A percentile compares a stretch with the other conserved stretches of the same genome.
Conservation (phyloP, 73 alveolate species). For the Urostyla sp. region DNA sequence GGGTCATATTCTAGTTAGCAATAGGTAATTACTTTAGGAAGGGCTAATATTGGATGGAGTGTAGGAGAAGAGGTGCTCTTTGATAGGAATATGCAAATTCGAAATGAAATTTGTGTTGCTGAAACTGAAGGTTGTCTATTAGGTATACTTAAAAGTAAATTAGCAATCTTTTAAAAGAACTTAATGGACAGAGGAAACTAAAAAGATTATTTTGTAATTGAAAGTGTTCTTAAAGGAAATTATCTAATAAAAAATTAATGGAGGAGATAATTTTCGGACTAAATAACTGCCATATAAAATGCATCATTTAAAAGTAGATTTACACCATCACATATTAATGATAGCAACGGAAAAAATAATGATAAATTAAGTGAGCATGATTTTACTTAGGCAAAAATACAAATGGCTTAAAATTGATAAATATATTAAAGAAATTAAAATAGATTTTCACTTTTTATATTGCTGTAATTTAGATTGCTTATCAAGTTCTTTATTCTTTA, state of each 20-base stretch:
- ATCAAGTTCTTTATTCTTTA: no score
- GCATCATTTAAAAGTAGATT: conserved; percentile 1
- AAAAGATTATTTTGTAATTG: conserved; percentile 49
- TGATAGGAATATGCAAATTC: conserved; percentile 29
- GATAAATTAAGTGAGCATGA: not conserved
- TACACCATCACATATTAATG: conserved; percentile 7
- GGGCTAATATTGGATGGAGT: conserved; percentile 50
- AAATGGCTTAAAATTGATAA: no score
- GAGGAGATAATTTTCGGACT: conserved; percentile 30
- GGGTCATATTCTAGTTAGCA: conserved; percentile 7
- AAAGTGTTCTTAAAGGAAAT: conserved; percentile 39
- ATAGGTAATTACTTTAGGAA: no score
- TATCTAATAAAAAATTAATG: conserved; percentile 18
- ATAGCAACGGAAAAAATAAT: not conserved
- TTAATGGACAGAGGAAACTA: conserved; percentile 43
- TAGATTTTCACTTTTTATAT: no score
- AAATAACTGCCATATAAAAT: no score
- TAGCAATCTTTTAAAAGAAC: conserved; percentile 36
- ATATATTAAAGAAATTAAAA: no score
- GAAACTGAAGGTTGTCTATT: conserved; percentile 10
- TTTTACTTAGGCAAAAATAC: no score
- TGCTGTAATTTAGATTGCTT: no score
- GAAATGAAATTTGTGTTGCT: conserved; percentile 35
- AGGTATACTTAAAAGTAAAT: conserved; percentile 27
- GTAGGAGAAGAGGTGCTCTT: conserved; percentile 53